Evolutionary conservation across 192 early-diverging fungal species (phyloP).

Genomic region (Geosiphon pyriformis): DNA sequence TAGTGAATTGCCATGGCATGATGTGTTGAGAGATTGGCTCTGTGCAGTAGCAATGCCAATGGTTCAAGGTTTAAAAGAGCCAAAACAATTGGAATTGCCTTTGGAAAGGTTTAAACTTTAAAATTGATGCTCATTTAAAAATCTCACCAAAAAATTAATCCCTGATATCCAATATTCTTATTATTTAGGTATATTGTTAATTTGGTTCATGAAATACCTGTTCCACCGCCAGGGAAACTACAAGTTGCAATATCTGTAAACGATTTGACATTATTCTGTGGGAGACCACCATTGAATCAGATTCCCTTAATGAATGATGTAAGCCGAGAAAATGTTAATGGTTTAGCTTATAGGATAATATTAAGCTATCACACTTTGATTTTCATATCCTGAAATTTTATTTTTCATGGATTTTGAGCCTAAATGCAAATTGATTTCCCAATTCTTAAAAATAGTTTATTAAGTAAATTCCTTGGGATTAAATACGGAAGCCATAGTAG

Average conservation of each 20-base stretch:
- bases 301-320: constrained; percentile 73
- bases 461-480: no score
- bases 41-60: constrained; percentile 51
- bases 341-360: no score
- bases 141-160: not conserved
- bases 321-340: constrained; percentile 21
- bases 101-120: constrained; percentile 57
- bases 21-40: constrained; percentile 73
- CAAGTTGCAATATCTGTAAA: constrained; percentile 69
- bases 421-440: no score
- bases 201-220: constrained; percentile 63
- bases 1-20: constrained; percentile 67
- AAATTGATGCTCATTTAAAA: not conserved
- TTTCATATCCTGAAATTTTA: no score
- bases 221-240: constrained; percentile 76
- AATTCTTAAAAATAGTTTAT: no score
- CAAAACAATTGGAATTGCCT: constrained; percentile 27
- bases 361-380: no score
- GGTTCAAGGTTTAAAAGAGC: constrained; percentile 44
- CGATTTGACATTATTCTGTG: constrained; percentile 52
- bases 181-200: constrained; percentile 56
- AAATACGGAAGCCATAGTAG: no score
- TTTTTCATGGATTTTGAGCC: no score
- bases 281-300: constrained; percentile 70
- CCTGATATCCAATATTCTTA: not conserved